Percentiles rank a stretch among this genome's conserved stretches.
phyloP scores from a whole-genome alignment of 805 yeast genomes.

The Kuraishia borneana region DNA sequence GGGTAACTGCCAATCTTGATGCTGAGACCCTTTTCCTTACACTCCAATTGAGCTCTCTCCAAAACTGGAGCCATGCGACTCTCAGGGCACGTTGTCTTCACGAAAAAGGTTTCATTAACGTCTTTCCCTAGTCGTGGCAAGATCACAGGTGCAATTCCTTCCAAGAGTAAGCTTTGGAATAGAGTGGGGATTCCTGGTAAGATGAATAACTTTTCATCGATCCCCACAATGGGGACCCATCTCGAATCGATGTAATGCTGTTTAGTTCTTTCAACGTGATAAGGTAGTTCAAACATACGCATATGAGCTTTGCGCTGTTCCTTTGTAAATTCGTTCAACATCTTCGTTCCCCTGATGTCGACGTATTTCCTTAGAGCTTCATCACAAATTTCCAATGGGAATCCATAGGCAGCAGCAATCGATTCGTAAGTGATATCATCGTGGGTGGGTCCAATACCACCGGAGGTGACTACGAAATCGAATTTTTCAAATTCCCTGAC shows the following conservation, averaged over 20 bases:
- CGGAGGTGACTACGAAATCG: slow-evolving; percentile 62
- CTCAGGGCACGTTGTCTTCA: slow-evolving; percentile 52
- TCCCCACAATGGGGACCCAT: slow-evolving; percentile 79
- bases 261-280: slow-evolving; percentile 19
- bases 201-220: slow-evolving; percentile 54
- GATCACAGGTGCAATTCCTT: slow-evolving; percentile 27
- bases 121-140: slow-evolving; percentile 23
- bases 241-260: slow-evolving; percentile 38
- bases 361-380: slow-evolving; percentile 55
- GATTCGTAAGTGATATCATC: slow-evolving; percentile 81
- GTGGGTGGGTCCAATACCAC: slow-evolving; percentile 81
- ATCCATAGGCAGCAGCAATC: slow-evolving; percentile 51
- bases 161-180: slow-evolving; percentile 41
- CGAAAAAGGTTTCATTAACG: slow-evolving; percentile 36
- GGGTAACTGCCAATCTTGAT: slow-evolving; percentile 83
- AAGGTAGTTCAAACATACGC: slow-evolving; percentile 75
- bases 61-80: slow-evolving; percentile 60
- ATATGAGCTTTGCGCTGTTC: slow-evolving; percentile 50
- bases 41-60: slow-evolving; percentile 34
- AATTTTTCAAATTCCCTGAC: slow-evolving; percentile 35
- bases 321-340: slow-evolving; percentile 18
- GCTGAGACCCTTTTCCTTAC: slow-evolving; percentile 14
- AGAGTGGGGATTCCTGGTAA: slow-evolving; percentile 81
- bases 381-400: slow-evolving; percentile 39
- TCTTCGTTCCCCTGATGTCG: slow-evolving; percentile 23